These are phyloP conservation scores for Penicillium sp. DNA, from an alignment of 2,329 filamentous ascomycete genomes.

Conservation along the genomic window DNA sequence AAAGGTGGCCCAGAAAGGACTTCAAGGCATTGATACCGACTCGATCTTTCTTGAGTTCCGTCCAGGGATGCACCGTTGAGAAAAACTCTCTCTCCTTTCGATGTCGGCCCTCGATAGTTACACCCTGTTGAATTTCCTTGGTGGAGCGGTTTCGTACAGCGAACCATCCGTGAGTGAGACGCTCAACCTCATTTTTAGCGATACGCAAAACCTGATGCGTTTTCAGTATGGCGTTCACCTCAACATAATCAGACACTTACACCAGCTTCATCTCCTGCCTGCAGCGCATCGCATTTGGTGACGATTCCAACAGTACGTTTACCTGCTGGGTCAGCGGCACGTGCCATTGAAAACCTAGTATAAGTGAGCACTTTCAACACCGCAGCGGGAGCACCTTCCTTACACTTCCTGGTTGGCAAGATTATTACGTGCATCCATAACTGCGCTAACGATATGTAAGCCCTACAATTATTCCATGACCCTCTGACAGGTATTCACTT, in stretches of 20 bases:
- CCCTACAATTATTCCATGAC: neutral
- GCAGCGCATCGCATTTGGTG: constrained; percentile 39
- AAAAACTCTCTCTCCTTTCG: constrained; percentile 19
- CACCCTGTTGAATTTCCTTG: constrained; percentile 23
- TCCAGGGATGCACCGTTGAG: constrained; percentile 14
- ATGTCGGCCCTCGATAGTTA: constrained; percentile 18
- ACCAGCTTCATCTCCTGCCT: constrained; percentile 25
- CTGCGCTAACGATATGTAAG: neutral
- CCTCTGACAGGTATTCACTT: constrained; percentile 18
- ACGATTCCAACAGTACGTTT: constrained; percentile 40
- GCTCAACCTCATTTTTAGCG: constrained; percentile 19
- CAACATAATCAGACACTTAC: constrained; percentile 2
- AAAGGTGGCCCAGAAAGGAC: constrained; percentile 15
- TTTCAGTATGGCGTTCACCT: too few species aligned
- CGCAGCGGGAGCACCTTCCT: too few species aligned
- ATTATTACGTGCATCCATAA: neutral
- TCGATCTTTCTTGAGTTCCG: constrained; percentile 15
- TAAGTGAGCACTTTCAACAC: neutral
- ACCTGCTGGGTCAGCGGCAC: constrained; percentile 34
- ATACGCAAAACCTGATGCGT: constrained; percentile 18
- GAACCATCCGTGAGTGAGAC: constrained; percentile 28
- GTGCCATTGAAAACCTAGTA: constrained; percentile 45
- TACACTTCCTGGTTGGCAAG: neutral
- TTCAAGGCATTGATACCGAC: constrained; percentile 21
- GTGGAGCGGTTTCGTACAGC: constrained; percentile 28